A percentile compares a stretch with the other conserved stretches of the same genome.
These are phyloP conservation scores for Myotisia sp. DNA, from an alignment of 2,329 filamentous ascomycete genomes.

Conservation along the genomic window DNA sequence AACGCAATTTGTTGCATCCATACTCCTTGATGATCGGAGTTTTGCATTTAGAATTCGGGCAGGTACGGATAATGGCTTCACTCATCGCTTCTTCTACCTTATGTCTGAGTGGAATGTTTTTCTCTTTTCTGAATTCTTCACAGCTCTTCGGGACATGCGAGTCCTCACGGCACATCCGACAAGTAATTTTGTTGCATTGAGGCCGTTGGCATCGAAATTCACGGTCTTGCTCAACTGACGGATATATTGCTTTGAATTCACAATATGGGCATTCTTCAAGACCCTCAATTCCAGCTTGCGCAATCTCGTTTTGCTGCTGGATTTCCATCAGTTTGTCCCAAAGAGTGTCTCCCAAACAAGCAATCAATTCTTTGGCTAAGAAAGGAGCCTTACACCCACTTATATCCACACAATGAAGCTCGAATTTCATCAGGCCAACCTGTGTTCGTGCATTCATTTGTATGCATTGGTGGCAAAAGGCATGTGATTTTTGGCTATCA, in stretches of 20 bases:
- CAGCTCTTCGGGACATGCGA: slow-evolving; percentile 63
- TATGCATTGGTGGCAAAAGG: slow-evolving; percentile 57
- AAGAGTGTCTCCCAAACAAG: slow-evolving; percentile 45
- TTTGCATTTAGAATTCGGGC: slow-evolving; percentile 44
- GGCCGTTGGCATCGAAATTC: slow-evolving; percentile 60
- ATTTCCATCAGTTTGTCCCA: slow-evolving; percentile 52
- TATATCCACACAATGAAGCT: slow-evolving; percentile 55
- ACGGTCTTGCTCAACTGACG: slow-evolving; percentile 50
- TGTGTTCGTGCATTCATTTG: slow-evolving; percentile 50
- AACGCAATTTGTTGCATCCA: slow-evolving; percentile 77
- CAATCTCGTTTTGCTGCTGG: slow-evolving; percentile 55
- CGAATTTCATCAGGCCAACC: slow-evolving; percentile 55
- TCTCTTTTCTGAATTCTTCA: slow-evolving; percentile 48
- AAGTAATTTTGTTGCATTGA: slow-evolving; percentile 50
- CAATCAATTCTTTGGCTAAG: slow-evolving; percentile 37
- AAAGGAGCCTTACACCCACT: slow-evolving; percentile 53
- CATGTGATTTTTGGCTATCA: slow-evolving; percentile 43
- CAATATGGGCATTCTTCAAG: slow-evolving; percentile 71
- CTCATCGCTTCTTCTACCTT: slow-evolving; percentile 75
- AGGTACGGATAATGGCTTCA: slow-evolving; percentile 58
- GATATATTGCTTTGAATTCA: slow-evolving; percentile 61
- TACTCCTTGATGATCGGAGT: slow-evolving; percentile 63
- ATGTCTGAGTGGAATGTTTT: slow-evolving; percentile 47
- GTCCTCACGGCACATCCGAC: slow-evolving; percentile 51
- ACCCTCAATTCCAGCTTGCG: slow-evolving; percentile 55